Percentiles rank a stretch among this genome's conserved stretches.
Evolutionary conservation across 495 filamentous ascomycete genomes (phyloP).

Genomic region (Elasticomyces elasticus): DNA sequence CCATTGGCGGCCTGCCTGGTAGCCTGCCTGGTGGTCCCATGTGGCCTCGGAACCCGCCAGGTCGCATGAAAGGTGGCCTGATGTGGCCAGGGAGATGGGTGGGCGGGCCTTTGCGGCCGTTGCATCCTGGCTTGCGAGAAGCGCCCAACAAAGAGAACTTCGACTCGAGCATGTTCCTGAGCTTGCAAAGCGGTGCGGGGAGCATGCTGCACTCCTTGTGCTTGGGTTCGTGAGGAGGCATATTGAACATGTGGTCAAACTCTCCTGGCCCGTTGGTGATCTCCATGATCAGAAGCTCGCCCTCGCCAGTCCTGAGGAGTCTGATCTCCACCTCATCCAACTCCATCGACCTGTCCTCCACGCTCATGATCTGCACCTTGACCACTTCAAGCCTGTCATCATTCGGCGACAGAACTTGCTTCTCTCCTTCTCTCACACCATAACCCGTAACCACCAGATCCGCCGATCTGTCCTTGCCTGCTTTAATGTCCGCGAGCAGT

Average conservation of each 20-base stretch:
- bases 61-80: background rate
- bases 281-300: conserved; percentile 13
- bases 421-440: background rate
- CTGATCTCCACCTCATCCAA: conserved; percentile 1
- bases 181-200: conserved; percentile 9
- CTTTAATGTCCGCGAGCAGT: background rate
- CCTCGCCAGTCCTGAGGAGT: conserved; percentile 7
- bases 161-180: conserved; percentile 6
- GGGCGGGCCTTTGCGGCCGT: background rate
- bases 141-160: too few relatives aligned
- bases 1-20: background rate
- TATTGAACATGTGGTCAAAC: background rate
- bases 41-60: background rate
- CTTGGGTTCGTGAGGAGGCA: background rate
- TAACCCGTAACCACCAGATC: conserved; percentile 1
- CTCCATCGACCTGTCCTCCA: conserved; percentile 3
- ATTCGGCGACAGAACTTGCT: background rate
- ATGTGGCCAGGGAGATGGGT: background rate
- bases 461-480: background rate
- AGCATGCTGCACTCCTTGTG: conserved; percentile 11
- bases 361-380: conserved; percentile 1
- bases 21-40: background rate
- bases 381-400: background rate
- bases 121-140: background rate
- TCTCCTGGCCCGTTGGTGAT: background rate